Conservation (phyloP, 1,139 yeast species). For the Diutina neorugosa region DNA sequence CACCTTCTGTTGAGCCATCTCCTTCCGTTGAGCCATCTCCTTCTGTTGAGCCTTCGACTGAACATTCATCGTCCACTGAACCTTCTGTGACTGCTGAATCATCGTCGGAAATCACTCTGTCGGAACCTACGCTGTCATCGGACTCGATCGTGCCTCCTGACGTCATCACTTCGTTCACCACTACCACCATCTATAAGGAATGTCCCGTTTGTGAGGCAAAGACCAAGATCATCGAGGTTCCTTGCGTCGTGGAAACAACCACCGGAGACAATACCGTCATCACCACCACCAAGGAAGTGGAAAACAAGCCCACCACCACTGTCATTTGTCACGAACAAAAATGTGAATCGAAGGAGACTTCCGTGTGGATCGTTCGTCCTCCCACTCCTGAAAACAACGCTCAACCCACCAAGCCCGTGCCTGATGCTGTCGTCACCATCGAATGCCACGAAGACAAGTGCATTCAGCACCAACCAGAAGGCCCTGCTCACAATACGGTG, state of each 20-base stretch:
- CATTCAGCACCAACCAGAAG: neutral
- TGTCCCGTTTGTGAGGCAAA: slow-evolving; percentile 1
- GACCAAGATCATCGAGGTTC: neutral
- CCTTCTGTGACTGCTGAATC: too few species aligned
- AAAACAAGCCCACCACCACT: neutral
- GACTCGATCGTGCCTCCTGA: neutral
- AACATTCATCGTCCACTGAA: too few species aligned
- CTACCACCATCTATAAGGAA: neutral
- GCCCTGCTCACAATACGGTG: neutral
- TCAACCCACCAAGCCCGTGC: neutral
- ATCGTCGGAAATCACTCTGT: too few species aligned
- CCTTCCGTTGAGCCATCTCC: neutral
- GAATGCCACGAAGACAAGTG: neutral
- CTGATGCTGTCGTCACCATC: neutral
- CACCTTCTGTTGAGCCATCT: too few species aligned
- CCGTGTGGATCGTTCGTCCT: neutral
- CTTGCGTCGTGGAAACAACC: neutral
- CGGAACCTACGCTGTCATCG: neutral
- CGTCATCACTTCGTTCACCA: neutral
- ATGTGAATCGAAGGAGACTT: neutral
- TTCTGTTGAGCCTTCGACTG: neutral
- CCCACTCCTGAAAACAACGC: neutral
- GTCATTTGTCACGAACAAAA: neutral
- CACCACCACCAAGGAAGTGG: neutral
- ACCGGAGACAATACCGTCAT: neutral